Evolutionary conservation across 306 rosid genomes (phyloP), one percentile per base, ranked within the genome.

Genomic region (Ammopiptanthus mongolicus): DNA sequence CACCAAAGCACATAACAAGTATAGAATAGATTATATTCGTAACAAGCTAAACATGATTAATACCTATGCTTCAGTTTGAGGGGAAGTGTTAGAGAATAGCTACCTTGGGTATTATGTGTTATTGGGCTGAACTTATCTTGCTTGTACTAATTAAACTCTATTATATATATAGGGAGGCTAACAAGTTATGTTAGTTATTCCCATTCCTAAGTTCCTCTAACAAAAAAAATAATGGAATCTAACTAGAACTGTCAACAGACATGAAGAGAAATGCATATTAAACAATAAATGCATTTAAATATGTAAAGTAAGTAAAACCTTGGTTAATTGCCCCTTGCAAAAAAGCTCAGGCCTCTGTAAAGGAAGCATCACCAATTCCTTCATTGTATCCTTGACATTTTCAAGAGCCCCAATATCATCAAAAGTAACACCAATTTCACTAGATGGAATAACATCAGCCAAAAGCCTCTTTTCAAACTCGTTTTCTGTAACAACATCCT

Each of bases 321-420:
- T 96, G 63, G 99, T 96, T 82, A 96, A 84, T 84, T 96, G 98
- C 80, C 99, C 99, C 86, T 92, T 96, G 98, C 99, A 90, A 65
- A 96, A 96, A 53, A 96, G 92, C 83, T 96, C 99, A 7, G 99
- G 99, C 80, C 99, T 90, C 84, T 96, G 99, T 78, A 96, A 75
- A 65, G 99, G 99, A 84, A 96, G 98, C 99, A 96, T 96, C 82
- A 92, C 99, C 89, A 96, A 84, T 80, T 96, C 99, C 87, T 96
- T 96, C 80, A 96, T 68, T 14, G 99, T 96, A 84, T 96, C 98
- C 87, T 96, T 96, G 72, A 96, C 98, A 78, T 96, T 89, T 86
- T 96, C 99, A 81, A 96, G 98, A 77, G 99, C 99, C 41, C 99
- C 99, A 84, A 96, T 96, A 77, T 96, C 99, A 83, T 96, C 98